Evolutionary conservation across 257 asterid genomes (phyloP), one percentile per base, ranked within the genome.

Genomic region (Ajuga chamaepitys): DNA sequence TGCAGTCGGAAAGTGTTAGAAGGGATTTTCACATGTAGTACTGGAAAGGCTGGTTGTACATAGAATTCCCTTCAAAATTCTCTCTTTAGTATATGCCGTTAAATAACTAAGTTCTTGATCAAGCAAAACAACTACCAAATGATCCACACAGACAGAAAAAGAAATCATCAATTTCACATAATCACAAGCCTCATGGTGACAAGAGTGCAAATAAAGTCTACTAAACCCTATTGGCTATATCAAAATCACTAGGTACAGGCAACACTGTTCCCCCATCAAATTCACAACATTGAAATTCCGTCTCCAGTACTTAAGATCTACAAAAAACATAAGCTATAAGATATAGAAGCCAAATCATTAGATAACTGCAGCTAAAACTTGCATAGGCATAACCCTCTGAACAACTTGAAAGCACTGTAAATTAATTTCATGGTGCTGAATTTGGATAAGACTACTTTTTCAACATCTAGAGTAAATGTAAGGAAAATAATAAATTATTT

Each of bases 1-100:
- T 93, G 85, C 38, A 67, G 62, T 42, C 30, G 51, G 45, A 64
- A 65, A 28, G 59, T 59, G 2, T 22, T 32, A 14, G 44, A n/a
- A 63, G 40, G 30, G 61, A 3, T 22, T 32, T 5, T 25, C 21
- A 60, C 16, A 45, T 38, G 32, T 28, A 26, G 47, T 16, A 64
- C 21, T 35, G 20, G 24, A 65, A 37, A 52, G 20, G 9, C 45
- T 26, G 9, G 16, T n/a, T n/a, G n/a, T 42, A 44, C 17, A 58
- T n/a, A 8, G 24, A 42, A 62, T 16, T 17, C 30, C 14, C 9
- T 7, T 32, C 16, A 25, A 32, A 14, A 56, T 8, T 47, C 9
- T 22, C 7, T 48, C 17, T 7, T 4, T 10, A 11, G 10, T 17
- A 8, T 6, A 21, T 28, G 18, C 12, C 5, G 6, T n/a, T n/a